Conservation (phyloP, 2,329 filamentous ascomycete genomes). For the Alternaria ventricosa region DNA sequence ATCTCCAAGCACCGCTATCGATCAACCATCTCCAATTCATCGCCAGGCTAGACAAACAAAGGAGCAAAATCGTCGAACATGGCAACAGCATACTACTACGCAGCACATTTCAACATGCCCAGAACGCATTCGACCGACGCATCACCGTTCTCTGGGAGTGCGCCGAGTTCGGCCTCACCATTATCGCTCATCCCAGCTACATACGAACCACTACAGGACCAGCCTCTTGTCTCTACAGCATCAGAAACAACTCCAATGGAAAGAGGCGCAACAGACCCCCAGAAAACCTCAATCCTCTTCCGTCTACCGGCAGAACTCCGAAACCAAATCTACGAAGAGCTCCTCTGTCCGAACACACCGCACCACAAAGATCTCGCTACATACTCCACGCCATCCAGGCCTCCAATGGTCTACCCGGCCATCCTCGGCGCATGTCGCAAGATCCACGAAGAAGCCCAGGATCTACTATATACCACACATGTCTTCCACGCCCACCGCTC, state of each 20-base stretch:
- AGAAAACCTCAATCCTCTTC: constrained; percentile 43
- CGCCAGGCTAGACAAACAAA: neutral
- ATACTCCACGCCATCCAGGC: constrained; percentile 11
- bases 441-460: constrained; percentile 50
- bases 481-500: constrained; percentile 58
- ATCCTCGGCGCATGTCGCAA: constrained; percentile 53
- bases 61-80: constrained; percentile 5
- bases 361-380: constrained; percentile 11
- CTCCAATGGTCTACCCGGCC: constrained; percentile 42
- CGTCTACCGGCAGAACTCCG: constrained; percentile 65
- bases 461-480: constrained; percentile 58
- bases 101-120: constrained; percentile 27
- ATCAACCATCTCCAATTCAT: too few species aligned
- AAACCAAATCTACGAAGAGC: constrained; percentile 61
- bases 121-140: neutral
- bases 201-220: neutral
- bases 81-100: constrained; percentile 27
- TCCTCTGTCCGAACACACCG: constrained; percentile 41
- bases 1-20: neutral
- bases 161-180: neutral
- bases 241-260: constrained; percentile 2
- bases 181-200: neutral
- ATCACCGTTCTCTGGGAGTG: neutral
- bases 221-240: neutral
- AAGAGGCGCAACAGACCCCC: constrained; percentile 9